Evolutionary conservation across 116 monocot genomes (phyloP).

Genomic region (Iris pallida): DNA sequence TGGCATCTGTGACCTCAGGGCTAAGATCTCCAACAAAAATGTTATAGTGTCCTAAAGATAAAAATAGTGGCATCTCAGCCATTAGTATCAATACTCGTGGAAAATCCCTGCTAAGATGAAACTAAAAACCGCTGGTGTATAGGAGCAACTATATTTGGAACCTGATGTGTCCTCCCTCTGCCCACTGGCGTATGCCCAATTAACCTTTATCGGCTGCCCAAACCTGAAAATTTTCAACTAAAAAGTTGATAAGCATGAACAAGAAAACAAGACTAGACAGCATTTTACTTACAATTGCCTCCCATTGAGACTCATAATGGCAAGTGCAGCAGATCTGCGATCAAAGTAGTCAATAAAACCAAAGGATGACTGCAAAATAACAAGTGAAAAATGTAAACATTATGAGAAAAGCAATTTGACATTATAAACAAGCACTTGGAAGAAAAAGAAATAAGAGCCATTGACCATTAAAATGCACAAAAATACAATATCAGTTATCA

Average conservation of each 20-base stretch:
- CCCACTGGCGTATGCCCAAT: conserved; percentile 79
- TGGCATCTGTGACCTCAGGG: conserved; percentile 87
- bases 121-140: background rate
- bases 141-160: conserved; percentile 4
- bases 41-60: conserved; percentile 56
- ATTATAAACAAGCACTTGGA: background rate
- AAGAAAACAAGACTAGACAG: background rate
- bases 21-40: conserved; percentile 89
- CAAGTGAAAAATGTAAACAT: background rate
- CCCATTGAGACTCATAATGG: conserved; percentile 75
- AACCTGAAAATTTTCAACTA: conserved; percentile 25
- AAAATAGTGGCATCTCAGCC: background rate
- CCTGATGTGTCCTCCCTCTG: conserved; percentile 80
- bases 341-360: conserved; percentile 87
- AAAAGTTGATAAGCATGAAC: background rate
- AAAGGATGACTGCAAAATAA: conserved; percentile 77
- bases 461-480: no score
- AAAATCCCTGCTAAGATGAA: background rate
- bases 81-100: background rate
- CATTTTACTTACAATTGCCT: conserved; percentile 59
- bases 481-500: no score
- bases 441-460: background rate
- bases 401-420: background rate
- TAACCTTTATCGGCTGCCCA: conserved; percentile 79
- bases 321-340: conserved; percentile 64